Conservation (phyloP, 768 basidiomycete genomes). For the Leucosporidium scottii region DNA sequence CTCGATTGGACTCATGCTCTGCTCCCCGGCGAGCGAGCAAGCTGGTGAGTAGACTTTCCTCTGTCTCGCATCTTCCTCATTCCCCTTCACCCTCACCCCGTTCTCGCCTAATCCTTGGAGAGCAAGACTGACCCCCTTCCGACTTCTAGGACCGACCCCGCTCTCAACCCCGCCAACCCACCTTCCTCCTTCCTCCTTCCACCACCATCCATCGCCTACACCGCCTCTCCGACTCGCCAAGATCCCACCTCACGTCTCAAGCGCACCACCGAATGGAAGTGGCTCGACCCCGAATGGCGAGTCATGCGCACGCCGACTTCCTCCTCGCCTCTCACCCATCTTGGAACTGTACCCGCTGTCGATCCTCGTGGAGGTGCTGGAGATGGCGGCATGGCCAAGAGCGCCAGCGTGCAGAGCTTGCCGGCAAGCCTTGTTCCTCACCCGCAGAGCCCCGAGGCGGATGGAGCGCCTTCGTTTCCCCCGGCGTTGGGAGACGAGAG, state of each 20-base stretch:
- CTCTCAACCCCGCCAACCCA: slow-evolving; percentile 44
- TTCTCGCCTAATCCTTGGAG: no score
- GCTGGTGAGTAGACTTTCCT: slow-evolving; percentile 38
- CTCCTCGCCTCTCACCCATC: slow-evolving; percentile 9
- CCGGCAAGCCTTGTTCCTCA: no score
- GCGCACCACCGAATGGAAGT: slow-evolving; percentile 45
- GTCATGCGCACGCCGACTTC: slow-evolving; percentile 37
- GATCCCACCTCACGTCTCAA: slow-evolving; percentile 39
- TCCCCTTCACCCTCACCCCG: neutral
- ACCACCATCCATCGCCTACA: slow-evolving; percentile 38
- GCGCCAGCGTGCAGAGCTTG: no score
- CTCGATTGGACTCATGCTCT: slow-evolving; percentile 48
- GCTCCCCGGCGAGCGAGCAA: slow-evolving; percentile 46
- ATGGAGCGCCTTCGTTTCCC: no score
- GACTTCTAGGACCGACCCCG: slow-evolving; percentile 42
- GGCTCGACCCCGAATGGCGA: slow-evolving; percentile 48
- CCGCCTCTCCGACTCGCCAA: slow-evolving; percentile 39
- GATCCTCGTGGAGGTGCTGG: no score
- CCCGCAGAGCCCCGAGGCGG: no score
- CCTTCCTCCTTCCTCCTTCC: slow-evolving; percentile 45
- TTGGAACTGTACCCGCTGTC: neutral
- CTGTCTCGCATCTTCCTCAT: neutral
- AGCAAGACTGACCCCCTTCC: neutral
- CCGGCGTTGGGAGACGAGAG: no score
- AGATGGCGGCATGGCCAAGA: no score